Evolutionary conservation across 345 rosid species (phyloP), one percentile per base, ranked within the genome.

Genomic region (Linum usitatissimum): DNA sequence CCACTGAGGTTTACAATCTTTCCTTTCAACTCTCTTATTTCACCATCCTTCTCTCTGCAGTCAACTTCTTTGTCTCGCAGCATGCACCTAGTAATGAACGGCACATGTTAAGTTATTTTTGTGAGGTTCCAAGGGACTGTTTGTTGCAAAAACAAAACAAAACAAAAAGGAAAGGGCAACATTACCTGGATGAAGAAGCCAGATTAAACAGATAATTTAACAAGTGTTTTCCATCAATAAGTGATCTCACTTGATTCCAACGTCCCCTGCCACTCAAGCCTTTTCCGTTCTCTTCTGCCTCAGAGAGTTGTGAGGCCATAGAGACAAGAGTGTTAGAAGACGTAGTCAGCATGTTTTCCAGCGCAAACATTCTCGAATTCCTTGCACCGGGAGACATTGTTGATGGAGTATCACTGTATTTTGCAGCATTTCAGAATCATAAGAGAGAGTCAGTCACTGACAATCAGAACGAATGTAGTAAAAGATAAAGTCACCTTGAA

Each of bases 251-350:
- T 74, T 93, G 97, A 71, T 87, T 90, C 99, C 99, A 93, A 53
- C 96, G 90, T 31, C 99, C 99, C 66, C 83, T 84, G 53, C 97
- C 97, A 76, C 86, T 80, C 68, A 87, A 87, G 31, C 79, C 70
- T 34, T 93, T 83, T 69, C 86, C 97, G 17, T 88, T 81, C 66
- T 93, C 99, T 78, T 93, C 99, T 60, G 97, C 97, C 80, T 90
- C 99, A 42, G 99, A 93, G 66, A 93, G 72, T 4, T 93, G 99
- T 21, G 99, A 84, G 67, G 99, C 97, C 99, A 93, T 93, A 49
- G 96, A 79, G 63, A 90, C 96, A 55, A 93, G 57, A 28, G 95
- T 76, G 72, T 80, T 82, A 64, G 99, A 90, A 54, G 99, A 83
- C 65, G 95, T 76, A 13, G 87, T 77, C 65, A 90, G 96, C 99